phyloP scores from a whole-genome alignment of 345 rosid species.

The Dimocarpus longan region DNA sequence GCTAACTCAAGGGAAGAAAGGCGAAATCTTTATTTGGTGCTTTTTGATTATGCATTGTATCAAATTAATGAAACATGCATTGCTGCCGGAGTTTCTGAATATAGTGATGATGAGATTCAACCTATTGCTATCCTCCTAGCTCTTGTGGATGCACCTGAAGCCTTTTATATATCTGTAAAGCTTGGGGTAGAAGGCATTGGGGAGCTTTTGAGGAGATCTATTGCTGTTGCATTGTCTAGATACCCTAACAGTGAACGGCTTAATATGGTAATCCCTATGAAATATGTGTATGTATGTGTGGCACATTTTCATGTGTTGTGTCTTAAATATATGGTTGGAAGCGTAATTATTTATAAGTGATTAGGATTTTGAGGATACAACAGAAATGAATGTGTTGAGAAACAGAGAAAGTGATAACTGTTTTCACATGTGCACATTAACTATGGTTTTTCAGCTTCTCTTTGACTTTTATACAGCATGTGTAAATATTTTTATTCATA shows the following conservation, averaged over 20 bases:
- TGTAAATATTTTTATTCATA: background rate
- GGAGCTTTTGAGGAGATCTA: conserved; percentile 88
- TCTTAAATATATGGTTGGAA: background rate
- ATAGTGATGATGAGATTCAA: conserved; percentile 80
- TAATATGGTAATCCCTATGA: conserved; percentile 57
- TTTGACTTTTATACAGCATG: background rate
- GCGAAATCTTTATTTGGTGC: conserved; percentile 83
- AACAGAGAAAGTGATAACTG: background rate
- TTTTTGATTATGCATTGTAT: conserved; percentile 82
- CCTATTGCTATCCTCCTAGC: conserved; percentile 77
- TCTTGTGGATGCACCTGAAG: conserved; percentile 95
- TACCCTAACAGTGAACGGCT: conserved; percentile 85
- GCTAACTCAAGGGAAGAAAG: conserved; percentile 85
- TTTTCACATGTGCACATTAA: background rate
- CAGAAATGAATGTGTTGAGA: background rate
- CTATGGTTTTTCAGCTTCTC: background rate
- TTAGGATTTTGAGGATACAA: background rate
- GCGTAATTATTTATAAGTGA: background rate
- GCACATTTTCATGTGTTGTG: background rate
- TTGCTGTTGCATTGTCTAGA: conserved; percentile 76
- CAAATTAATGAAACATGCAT: conserved; percentile 82
- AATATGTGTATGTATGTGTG: background rate
- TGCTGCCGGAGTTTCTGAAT: conserved; percentile 83
- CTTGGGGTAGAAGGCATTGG: conserved; percentile 95
- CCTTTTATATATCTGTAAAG: conserved; percentile 91